Base-by-base conservation (phyloP, 495 filamentous ascomycete species). In the Xylaria telfairii region DNA sequence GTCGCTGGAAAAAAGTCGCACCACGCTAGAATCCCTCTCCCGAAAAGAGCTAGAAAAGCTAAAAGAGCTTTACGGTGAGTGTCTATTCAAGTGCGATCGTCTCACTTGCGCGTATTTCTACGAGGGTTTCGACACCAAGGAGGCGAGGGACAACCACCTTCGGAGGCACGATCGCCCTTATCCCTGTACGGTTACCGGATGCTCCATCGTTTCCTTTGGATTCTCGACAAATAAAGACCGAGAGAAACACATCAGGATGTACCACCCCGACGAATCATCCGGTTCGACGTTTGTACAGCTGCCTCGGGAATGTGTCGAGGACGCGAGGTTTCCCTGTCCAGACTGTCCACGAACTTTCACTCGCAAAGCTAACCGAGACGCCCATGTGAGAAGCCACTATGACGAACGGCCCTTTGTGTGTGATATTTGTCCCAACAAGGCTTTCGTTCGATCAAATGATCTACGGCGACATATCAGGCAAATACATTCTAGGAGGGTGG, bases 321-420 rank as follows among this genome's bases (percentile, higher is more conserved):
- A 71, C 10, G 80, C 82, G 15, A 84, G 77, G 41, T 86, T 82
- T 75, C 73, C 78, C 44, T 87, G 85, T 76, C 77, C 56, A 30
- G 71, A 82, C 49, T 87, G 85, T 71, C 73, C 77, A 26, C 85
- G 84, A 76, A 76, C 76, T 51, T 87, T 87, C 77, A 85, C 84
- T 6, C 80, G 85, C 51, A 81, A 81, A 44, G 80, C 81, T 70
- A 87, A 83, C 68, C 79, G 81, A 24, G 80, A 82, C 39, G 83
- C 79, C 0, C 85, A 87, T 71, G 68, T 85, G 34, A 79, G 81
- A 65, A 86, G 81, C 24, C 84, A 87, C 76, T 84, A 81, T 41
- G 83, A 83, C 59, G 81, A 85, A 70, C 78, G 82, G 12, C 82
- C 81, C 3, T 85, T 82, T 72, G 79, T 82, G 12, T 87, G 85